Base-by-base conservation (phyloP, 208 protist species). In the Vickermania ingenoplastis region DNA sequence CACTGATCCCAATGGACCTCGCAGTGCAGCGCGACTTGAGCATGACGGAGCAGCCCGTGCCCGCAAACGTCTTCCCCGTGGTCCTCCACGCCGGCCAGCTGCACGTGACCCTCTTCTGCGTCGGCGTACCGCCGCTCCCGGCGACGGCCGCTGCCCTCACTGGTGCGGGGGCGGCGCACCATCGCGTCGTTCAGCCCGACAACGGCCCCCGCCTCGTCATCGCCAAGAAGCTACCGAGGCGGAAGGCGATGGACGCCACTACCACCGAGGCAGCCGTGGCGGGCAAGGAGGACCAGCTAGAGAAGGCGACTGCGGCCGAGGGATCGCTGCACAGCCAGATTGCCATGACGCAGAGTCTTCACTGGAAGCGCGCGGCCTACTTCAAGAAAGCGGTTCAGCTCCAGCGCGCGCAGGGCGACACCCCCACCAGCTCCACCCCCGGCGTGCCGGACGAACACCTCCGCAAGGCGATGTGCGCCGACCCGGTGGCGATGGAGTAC, bases 71-170 rank as follows among this genome's bases (percentile, higher is more conserved):
- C 30, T 72, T 87, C 41, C 88, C 88, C 3, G 54, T 81, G 26
- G 67, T 92, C 69, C 77, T 67, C 24, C 66, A 91, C 57, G 88
- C 80, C 0, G 88, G 88, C 1, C 81, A 90, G 73, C 53, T 94
- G 60, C 88, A 94, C 65, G 62, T 91, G 29, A 94, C 81, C 17
- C 67, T 92, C 45, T 92, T 94, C 67, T 86, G 75, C 54, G 80
- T 91, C 22, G 13, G 29, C 21, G 53, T 31, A 25, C 24, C 25
- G 30, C n/a, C 25, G 26, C 22, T 45, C 25, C 29, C 23, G 57
- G 54, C 41, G 22, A 59, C 22, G 26, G 23, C 72, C 2, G 30
- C 60, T 29, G 63, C 63, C 24, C n/a, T n/a, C 65, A 55, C 1
- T 61, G 25, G 56, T 50, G 1, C 36, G 30, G 1, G 31, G 29